These are phyloP conservation scores for Verticillium isaacii DNA, from an alignment of 2,329 filamentous ascomycete genomes.

Conservation along the genomic window DNA sequence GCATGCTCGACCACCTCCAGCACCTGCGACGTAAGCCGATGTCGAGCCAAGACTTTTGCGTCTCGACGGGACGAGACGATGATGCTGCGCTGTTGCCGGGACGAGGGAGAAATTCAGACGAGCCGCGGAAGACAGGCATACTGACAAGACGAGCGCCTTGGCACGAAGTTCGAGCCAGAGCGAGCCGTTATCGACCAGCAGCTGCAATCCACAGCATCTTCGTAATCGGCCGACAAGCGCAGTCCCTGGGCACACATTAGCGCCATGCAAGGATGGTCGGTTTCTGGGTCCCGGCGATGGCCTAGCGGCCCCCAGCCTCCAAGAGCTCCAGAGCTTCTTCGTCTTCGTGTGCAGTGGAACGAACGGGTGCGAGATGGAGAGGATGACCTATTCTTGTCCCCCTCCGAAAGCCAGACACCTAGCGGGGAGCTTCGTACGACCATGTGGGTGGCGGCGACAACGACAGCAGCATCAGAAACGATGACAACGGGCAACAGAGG, in stretches of 20 bases:
- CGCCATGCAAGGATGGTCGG: neutral
- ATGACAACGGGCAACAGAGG: neutral
- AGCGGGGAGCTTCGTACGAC: neutral
- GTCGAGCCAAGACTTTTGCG: neutral
- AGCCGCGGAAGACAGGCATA: neutral
- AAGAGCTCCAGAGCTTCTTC: neutral
- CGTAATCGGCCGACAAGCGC: neutral
- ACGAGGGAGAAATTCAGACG: neutral
- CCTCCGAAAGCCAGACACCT: neutral
- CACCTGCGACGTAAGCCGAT: neutral
- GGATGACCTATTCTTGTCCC: neutral
- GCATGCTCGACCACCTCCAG: neutral
- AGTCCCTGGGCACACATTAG: neutral
- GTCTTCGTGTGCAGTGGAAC: neutral
- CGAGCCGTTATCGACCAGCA: neutral
- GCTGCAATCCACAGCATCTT: neutral
- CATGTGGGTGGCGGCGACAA: neutral
- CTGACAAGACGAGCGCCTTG: neutral
- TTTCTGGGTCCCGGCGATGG: neutral
- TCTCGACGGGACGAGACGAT: neutral
- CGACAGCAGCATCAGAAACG: neutral
- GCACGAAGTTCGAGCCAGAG: neutral
- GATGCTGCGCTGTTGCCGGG: neutral
- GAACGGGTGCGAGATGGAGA: neutral
- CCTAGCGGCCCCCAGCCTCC: neutral